phyloP scores from a whole-genome alignment of 306 rosid species.

The Myrica gale region DNA sequence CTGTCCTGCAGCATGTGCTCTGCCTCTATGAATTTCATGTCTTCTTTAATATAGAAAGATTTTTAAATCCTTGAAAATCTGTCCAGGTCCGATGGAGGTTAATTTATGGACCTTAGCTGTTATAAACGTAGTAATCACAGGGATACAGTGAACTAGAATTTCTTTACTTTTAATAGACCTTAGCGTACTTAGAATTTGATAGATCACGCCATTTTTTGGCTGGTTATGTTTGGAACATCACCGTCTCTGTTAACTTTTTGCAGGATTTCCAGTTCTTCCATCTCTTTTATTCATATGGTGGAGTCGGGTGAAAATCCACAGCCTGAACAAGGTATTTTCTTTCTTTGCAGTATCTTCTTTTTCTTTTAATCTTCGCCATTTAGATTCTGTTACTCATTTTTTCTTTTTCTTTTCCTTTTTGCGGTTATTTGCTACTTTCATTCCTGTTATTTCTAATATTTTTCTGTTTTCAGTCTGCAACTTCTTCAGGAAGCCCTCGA shows the following conservation, averaged over 20 bases:
- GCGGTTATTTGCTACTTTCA: background rate
- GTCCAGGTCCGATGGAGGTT: too few relatives aligned
- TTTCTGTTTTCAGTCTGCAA: constrained; percentile 40
- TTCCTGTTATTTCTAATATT: background rate
- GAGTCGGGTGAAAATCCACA: constrained; percentile 34
- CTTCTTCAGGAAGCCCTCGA: constrained; percentile 44
- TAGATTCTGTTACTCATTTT: background rate
- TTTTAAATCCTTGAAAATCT: too few relatives aligned
- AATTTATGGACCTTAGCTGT: too few relatives aligned
- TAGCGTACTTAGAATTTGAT: too few relatives aligned
- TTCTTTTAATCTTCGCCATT: background rate
- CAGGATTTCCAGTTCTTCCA: background rate
- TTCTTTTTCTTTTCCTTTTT: background rate
- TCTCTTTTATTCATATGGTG: constrained; percentile 23
- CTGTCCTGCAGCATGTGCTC: too few relatives aligned
- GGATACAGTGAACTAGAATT: too few relatives aligned
- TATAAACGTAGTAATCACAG: too few relatives aligned
- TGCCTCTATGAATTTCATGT: too few relatives aligned
- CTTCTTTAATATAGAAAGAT: too few relatives aligned
- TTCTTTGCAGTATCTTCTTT: background rate
- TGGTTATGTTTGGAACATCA: background rate
- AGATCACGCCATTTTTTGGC: too few relatives aligned
- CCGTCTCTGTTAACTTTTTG: background rate
- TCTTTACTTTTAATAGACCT: too few relatives aligned
- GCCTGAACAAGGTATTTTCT: constrained; percentile 40